Conservation (phyloP, 768 basidiomycete species). For the Hericium rajendrae region DNA sequence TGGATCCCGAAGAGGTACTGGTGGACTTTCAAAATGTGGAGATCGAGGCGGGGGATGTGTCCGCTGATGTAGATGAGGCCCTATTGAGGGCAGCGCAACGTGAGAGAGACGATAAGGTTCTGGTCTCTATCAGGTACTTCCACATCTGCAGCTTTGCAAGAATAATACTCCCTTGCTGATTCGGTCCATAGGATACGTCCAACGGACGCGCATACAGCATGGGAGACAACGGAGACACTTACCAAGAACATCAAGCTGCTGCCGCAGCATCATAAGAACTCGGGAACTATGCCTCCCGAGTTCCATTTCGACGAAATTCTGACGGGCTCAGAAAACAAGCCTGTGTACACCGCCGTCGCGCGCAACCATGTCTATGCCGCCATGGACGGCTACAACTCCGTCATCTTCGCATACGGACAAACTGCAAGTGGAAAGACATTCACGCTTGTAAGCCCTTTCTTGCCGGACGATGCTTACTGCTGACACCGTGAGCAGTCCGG, state of each 20-base stretch:
- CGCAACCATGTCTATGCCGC: slow-evolving; percentile 78
- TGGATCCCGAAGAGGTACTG: slow-evolving; percentile 67
- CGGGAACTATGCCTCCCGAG: slow-evolving; percentile 29
- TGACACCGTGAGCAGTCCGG: slow-evolving; percentile 39
- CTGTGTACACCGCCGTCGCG: slow-evolving; percentile 67
- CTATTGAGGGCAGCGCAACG: slow-evolving; percentile 38
- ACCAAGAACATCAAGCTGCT: slow-evolving; percentile 54
- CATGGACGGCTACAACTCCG: slow-evolving; percentile 95
- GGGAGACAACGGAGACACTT: slow-evolving; percentile 34
- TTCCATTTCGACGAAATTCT: slow-evolving; percentile 73
- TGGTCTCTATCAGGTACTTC: slow-evolving; percentile 68
- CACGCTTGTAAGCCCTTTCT: slow-evolving; percentile 36
- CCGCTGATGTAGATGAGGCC: slow-evolving; percentile 56
- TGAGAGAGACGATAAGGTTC: slow-evolving; percentile 76
- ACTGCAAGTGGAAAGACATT: slow-evolving; percentile 76
- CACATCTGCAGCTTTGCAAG: not conserved
- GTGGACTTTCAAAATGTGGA: slow-evolving; percentile 71
- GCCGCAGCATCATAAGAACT: slow-evolving; percentile 41
- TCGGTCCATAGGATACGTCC: slow-evolving; percentile 48
- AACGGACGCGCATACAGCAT: slow-evolving; percentile 40
- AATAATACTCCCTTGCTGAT: not conserved
- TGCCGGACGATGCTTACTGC: not conserved
- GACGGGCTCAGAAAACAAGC: slow-evolving; percentile 71
- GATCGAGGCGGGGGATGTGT: slow-evolving; percentile 42
- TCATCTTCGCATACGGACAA: slow-evolving; percentile 92